Percentiles rank a stretch among this genome's conserved stretches.
Evolutionary conservation across 176 grass and related monocot genomes (phyloP).

Genomic region (Microstegium vimineum): DNA sequence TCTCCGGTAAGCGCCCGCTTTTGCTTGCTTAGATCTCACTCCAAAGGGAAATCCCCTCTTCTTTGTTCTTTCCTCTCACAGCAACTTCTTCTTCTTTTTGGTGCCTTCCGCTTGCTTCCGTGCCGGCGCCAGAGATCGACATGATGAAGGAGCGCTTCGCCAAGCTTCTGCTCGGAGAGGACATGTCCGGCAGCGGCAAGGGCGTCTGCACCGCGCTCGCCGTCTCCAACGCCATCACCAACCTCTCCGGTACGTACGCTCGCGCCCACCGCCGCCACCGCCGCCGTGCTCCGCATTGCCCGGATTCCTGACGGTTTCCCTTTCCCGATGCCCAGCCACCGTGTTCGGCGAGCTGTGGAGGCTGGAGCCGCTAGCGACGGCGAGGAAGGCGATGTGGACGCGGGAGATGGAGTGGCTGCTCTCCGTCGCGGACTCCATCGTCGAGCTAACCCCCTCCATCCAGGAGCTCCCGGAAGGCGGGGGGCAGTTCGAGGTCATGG

Average conservation of each 20-base stretch:
- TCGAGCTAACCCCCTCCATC: conserved; percentile 80
- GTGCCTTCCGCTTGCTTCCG: not conserved
- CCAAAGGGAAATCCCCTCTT: not conserved
- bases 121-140: conserved; percentile 68
- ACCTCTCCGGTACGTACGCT: conserved; percentile 72
- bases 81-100: not conserved
- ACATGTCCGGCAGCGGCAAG: conserved; percentile 99
- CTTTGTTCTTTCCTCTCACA: conserved; percentile 21
- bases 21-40: conserved; percentile 56
- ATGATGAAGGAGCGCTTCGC: conserved; percentile 99
- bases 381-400: conserved; percentile 94
- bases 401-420: conserved; percentile 97
- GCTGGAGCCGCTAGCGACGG: conserved; percentile 75
- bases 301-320: not conserved
- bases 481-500: conserved; percentile 92
- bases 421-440: conserved; percentile 83
- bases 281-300: conserved; percentile 15
- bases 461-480: conserved; percentile 90
- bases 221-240: conserved; percentile 97
- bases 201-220: conserved; percentile 98
- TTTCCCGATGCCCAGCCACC: conserved; percentile 44
- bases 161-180: conserved; percentile 94
- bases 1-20: conserved; percentile 41
- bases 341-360: conserved; percentile 99
- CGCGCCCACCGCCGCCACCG: too few relatives aligned